Percentiles rank a stretch among this genome's conserved stretches.
phyloP scores from a whole-genome alignment of 176 grass and related monocot genomes.

The Aegilops tauschii region DNA sequence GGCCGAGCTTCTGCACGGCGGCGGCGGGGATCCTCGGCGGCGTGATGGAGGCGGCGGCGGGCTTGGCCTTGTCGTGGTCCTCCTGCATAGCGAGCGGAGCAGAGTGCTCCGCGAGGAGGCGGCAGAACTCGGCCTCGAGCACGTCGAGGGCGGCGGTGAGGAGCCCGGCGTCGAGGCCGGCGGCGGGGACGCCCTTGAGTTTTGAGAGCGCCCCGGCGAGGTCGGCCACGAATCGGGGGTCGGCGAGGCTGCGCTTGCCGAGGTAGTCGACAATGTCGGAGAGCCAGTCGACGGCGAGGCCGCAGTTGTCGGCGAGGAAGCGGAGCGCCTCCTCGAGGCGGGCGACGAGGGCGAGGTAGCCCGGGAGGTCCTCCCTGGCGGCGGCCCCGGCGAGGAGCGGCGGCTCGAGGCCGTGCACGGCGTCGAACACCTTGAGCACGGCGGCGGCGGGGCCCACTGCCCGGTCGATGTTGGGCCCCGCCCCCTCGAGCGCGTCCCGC shows the following conservation, averaged over 20 bases:
- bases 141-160: conserved; percentile 55
- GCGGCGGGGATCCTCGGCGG: conserved; percentile 49
- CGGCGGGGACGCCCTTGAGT: conserved; percentile 15
- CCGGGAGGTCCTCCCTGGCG: conserved; percentile 27
- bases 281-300: conserved; percentile 82
- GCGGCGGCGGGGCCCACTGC: conserved; percentile 71
- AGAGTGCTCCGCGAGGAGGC: conserved; percentile 57
- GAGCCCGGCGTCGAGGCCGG: conserved; percentile 52
- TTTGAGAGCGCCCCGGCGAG: conserved; percentile 36
- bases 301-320: conserved; percentile 77
- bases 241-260: conserved; percentile 54
- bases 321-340: conserved; percentile 79
- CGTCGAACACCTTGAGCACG: conserved; percentile 96
- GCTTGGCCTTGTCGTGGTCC: not conserved
- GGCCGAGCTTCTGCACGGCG: conserved; percentile 50
- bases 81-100: conserved; percentile 49
- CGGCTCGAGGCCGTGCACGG: conserved; percentile 82
- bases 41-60: conserved; percentile 15
- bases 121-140: conserved; percentile 72
- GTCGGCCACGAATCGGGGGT: conserved; percentile 47
- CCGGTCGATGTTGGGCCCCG: conserved; percentile 60
- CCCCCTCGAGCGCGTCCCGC: conserved; percentile 40
- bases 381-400: conserved; percentile 50
- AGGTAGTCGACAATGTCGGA: conserved; percentile 65
- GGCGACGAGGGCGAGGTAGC: conserved; percentile 61